Evolutionary conservation across 192 early-diverging fungal species (phyloP).

Genomic region (Jimgerdemannia flammicorona): DNA sequence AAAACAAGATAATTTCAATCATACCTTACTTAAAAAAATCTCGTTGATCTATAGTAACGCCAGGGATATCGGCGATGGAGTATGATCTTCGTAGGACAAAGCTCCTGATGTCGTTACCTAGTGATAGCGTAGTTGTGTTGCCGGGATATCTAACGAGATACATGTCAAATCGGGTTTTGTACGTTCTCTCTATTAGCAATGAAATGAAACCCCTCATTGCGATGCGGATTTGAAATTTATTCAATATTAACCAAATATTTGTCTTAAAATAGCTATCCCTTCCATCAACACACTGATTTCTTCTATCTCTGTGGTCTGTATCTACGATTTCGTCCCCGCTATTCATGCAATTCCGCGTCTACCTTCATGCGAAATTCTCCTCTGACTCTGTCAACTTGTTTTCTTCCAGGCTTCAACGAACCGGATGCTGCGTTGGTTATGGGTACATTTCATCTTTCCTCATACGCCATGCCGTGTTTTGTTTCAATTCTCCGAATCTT

Average conservation of each 20-base stretch:
- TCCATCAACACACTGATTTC: slow-evolving; percentile 91
- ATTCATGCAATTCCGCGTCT: too few relatives aligned
- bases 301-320: slow-evolving; percentile 66
- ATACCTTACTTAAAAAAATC: too few relatives aligned
- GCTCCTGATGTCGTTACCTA: slow-evolving; percentile 59
- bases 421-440: slow-evolving; percentile 76
- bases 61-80: slow-evolving; percentile 71
- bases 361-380: too few relatives aligned
- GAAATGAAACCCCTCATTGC: background rate
- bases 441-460: slow-evolving; percentile 27
- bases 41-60: slow-evolving; percentile 52
- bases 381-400: background rate
- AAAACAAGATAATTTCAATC: slow-evolving; percentile 4
- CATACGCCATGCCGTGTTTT: background rate
- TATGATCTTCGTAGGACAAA: slow-evolving; percentile 69
- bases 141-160: slow-evolving; percentile 77
- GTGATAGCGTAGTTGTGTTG: slow-evolving; percentile 63
- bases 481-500: background rate
- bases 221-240: background rate
- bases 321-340: background rate
- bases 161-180: slow-evolving; percentile 88
- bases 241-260: background rate
- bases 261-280: slow-evolving; percentile 61
- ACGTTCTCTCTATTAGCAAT: slow-evolving; percentile 12
- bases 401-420: slow-evolving; percentile 81